Evolutionary conservation across 2,329 filamentous ascomycete genomes (phyloP), one percentile per base, ranked within the genome.

Genomic region (Tympanopsis confertula): DNA sequence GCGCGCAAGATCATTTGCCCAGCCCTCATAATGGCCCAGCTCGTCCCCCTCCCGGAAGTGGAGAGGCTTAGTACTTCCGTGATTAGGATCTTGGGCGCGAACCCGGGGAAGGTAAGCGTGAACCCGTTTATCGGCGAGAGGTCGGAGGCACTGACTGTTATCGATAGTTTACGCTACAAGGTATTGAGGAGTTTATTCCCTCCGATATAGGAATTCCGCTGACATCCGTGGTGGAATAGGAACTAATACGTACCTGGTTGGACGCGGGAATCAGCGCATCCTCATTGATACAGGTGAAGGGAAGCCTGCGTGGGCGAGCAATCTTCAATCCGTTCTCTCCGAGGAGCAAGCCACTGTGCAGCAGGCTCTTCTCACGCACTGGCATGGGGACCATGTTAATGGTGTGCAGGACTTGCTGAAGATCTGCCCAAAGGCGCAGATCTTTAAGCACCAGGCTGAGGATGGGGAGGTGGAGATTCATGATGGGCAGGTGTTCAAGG

Each of bases 211-310:
- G n/a, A n/a, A n/a, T n/a, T n/a, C n/a, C n/a, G n/a, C n/a, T n/a
- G n/a, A n/a, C n/a, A n/a, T n/a, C n/a, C n/a, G n/a, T n/a, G n/a
- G n/a, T n/a, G n/a, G n/a, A n/a, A n/a, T 17, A 33, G 30, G 30
- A 18, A 33, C 30, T 7, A 33, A 33, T 15, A 33, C 30, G 17
- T 33, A 33, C 17, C 30, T 33, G 17, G 17, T 33, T 15, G 30
- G 30, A 10, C 30, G 30, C 7, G 30, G 30, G 7, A 10, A 17
- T 15, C 30, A 33, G 15, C 7, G 30, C 10, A 33, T 33, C 12
- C 30, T 33, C 30, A 33, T 33, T 18, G 30, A 33, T 18, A 33
- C 30, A 7, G 30, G 30, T 15, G 30, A 33, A 18, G 30, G 30
- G 10, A 33, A 33, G 30, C 30, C 30, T 13, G 12, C 30, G 10